Conservation (phyloP, 2,329 filamentous ascomycete species). For the Ceratocystis cubensis region DNA sequence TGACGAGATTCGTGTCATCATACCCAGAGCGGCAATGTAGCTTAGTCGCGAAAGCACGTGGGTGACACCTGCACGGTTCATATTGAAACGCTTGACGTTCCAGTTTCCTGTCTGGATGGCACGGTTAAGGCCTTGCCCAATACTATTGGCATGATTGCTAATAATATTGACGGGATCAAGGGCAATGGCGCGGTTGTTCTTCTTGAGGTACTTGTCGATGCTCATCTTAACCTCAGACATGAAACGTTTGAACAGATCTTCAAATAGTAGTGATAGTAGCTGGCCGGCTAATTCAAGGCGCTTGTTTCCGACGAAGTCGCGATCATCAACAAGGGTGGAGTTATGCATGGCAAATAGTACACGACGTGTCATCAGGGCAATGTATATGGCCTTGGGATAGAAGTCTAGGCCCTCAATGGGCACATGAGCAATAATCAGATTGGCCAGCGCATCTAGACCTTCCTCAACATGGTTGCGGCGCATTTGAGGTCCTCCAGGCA, state of each 20-base stretch:
- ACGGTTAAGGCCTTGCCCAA: conserved; percentile 85
- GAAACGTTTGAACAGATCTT: conserved; percentile 96
- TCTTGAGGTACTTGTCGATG: conserved; percentile 91
- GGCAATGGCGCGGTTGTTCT: conserved; percentile 74
- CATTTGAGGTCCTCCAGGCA: conserved; percentile 37
- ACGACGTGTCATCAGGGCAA: conserved; percentile 94
- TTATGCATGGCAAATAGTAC: conserved; percentile 91
- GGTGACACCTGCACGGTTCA: conserved; percentile 94
- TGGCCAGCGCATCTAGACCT: conserved; percentile 81
- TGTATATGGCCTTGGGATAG: conserved; percentile 89
- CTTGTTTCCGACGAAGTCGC: conserved; percentile 98
- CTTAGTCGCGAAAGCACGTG: conserved; percentile 91
- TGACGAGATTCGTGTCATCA: conserved; percentile 98
- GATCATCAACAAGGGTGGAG: conserved; percentile 78
- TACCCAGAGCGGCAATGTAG: conserved; percentile 91
- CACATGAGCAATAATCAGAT: conserved; percentile 89
- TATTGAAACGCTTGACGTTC: conserved; percentile 95
- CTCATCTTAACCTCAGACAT: conserved; percentile 78
- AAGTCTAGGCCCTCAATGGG: conserved; percentile 86
- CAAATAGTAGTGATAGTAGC: conserved; percentile 83
- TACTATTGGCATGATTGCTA: conserved; percentile 70
- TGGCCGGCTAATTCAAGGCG: conserved; percentile 88
- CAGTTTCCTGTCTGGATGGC: conserved; percentile 97
- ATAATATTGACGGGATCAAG: conserved; percentile 82
- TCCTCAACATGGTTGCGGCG: conserved; percentile 78